These are phyloP conservation scores for Vitis labrusca DNA, from an alignment of 164 flowering plant genomes.

Conservation along the genomic window DNA sequence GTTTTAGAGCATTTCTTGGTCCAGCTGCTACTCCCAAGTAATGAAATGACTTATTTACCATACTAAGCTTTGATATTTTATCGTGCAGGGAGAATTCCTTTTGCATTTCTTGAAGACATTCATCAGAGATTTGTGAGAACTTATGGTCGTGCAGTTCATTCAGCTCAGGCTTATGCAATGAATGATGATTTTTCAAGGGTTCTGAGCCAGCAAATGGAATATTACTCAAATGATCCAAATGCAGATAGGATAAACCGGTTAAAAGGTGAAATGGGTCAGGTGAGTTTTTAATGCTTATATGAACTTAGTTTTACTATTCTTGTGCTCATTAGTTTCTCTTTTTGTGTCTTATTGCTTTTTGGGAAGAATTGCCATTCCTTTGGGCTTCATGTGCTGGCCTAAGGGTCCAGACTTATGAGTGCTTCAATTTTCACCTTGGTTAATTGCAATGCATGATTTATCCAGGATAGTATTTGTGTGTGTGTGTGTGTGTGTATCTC, in stretches of 20 bases:
- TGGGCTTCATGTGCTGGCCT: not conserved
- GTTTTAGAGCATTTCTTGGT: not conserved
- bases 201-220: slow-evolving; percentile 92
- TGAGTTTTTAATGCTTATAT: slow-evolving; percentile 19
- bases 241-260: slow-evolving; percentile 92
- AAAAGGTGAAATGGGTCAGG: slow-evolving; percentile 98
- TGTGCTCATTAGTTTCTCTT: not conserved
- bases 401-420: too few relatives aligned
- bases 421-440: too few relatives aligned
- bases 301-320: not conserved
- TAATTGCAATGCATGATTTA: too few relatives aligned
- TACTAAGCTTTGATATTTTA: not conserved
- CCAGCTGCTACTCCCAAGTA: not conserved
- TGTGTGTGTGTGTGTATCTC: too few relatives aligned
- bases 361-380: not conserved
- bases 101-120: slow-evolving; percentile 92
- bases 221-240: slow-evolving; percentile 89
- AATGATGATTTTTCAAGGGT: slow-evolving; percentile 96
- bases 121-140: slow-evolving; percentile 93
- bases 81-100: slow-evolving; percentile 82
- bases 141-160: slow-evolving; percentile 78
- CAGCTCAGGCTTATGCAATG: slow-evolving; percentile 91
- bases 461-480: too few relatives aligned
- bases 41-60: not conserved
- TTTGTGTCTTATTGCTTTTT: not conserved